These are phyloP conservation scores for Paracorniculantispora psalliotae DNA, from an alignment of 2,329 filamentous ascomycete genomes.

Conservation along the genomic window DNA sequence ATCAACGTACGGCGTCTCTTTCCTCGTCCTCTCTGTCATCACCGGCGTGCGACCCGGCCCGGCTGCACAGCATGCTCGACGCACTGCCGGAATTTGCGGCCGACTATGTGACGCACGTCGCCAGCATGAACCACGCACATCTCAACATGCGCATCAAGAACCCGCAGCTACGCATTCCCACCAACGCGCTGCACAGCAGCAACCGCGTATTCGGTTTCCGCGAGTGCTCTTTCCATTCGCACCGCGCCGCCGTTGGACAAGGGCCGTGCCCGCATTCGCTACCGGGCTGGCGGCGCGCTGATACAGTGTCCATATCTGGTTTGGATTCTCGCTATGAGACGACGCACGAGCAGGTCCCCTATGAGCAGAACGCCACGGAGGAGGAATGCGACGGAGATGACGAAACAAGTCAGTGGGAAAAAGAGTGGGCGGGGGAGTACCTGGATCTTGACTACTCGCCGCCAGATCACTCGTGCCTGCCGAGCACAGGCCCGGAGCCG, in stretches of 20 bases:
- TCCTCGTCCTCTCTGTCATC: not conserved
- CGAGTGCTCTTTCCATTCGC: slow-evolving; percentile 57
- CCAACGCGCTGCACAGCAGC: slow-evolving; percentile 50
- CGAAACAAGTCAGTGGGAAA: slow-evolving; percentile 6
- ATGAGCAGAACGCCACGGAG: no score
- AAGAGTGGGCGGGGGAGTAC: slow-evolving; percentile 7
- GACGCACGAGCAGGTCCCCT: no score
- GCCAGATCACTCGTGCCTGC: no score
- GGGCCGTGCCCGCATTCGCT: slow-evolving; percentile 45
- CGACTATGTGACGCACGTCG: slow-evolving; percentile 48
- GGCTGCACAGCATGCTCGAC: slow-evolving; percentile 40
- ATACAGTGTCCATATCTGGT: slow-evolving; percentile 4
- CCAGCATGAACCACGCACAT: slow-evolving; percentile 46
- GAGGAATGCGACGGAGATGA: not conserved
- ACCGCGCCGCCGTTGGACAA: slow-evolving; percentile 50
- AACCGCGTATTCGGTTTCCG: slow-evolving; percentile 57
- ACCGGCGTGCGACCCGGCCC: slow-evolving; percentile 22
- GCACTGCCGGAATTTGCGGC: slow-evolving; percentile 41
- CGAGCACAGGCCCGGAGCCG: no score
- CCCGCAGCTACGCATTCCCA: slow-evolving; percentile 53
- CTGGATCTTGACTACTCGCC: no score
- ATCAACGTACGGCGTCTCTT: not conserved
- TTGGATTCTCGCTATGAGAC: not conserved
- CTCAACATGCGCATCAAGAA: slow-evolving; percentile 54
- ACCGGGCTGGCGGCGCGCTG: not conserved